Percentiles rank a stretch among this genome's conserved stretches.
Evolutionary conservation across 768 basidiomycete genomes (phyloP).

Genomic region (Rhodotorula graminis): DNA sequence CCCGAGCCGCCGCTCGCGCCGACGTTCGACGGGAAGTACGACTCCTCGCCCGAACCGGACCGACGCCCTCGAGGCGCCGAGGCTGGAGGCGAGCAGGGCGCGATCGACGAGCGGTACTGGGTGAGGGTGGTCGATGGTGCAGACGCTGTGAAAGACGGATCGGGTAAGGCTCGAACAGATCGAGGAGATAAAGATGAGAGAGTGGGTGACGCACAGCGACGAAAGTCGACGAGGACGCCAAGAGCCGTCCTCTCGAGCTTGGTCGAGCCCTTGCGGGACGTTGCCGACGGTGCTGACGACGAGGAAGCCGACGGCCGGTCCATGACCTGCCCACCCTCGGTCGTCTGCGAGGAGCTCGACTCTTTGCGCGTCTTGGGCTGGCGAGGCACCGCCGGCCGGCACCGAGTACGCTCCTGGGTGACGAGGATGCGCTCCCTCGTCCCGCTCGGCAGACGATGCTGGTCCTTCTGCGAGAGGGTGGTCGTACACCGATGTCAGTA

Average conservation of each 20-base stretch:
- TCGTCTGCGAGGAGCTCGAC: too few relatives aligned
- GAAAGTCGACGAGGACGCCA: not conserved
- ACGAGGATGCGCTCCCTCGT: constrained; percentile 7
- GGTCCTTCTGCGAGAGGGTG: not conserved
- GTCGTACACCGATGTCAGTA: not conserved
- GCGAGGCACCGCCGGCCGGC: too few relatives aligned
- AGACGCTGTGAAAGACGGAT: not conserved
- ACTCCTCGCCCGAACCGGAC: not conserved
- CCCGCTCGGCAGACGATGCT: not conserved
- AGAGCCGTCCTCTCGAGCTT: not conserved
- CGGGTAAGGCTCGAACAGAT: too few relatives aligned
- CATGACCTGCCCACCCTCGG: too few relatives aligned
- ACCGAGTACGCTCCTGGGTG: constrained; percentile 9
- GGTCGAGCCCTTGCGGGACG: not conserved
- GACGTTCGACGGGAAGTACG: not conserved
- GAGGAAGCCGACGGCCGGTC: too few relatives aligned
- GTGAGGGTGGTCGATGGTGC: not conserved
- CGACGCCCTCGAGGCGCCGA: not conserved
- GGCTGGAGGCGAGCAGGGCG: constrained; percentile 1
- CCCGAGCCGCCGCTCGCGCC: not conserved
- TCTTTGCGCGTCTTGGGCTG: not conserved
- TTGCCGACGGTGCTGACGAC: not conserved
- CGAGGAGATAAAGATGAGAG: fast-evolving
- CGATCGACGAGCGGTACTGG: not conserved
- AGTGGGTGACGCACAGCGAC: not conserved